Base-by-base conservation (phyloP, 768 basidiomycete genomes). In the Boletus rufocinnamomeus region DNA sequence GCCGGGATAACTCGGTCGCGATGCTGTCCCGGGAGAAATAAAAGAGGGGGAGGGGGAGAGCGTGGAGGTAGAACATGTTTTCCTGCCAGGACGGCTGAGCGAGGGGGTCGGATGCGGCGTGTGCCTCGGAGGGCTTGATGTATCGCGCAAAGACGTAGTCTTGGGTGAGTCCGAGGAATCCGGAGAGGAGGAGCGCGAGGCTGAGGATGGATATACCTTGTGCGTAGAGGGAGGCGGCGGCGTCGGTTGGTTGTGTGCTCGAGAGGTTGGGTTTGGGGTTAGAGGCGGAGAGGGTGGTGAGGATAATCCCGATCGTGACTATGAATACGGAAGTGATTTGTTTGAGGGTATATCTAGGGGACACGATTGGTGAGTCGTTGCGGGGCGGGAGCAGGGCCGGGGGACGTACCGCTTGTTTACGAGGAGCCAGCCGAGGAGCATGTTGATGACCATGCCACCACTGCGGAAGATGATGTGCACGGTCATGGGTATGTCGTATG, bases 401-500 rank as follows among this genome's bases (percentile, higher is more conserved):
- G 19, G 19, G 16, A 72, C 84, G 54, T 59, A 89, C 84, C 80
- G 81, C 71, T 87, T 90, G 3, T 82, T 79, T 2, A 76, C 81
- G 19, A 93, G 59, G 3, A 88, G 54, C 80, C 84, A 88, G 2
- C 93, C 93, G 50, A 95, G 79, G 16, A 89, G 30, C 85, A 98
- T 88, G 65, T 87, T 93, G 30, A 95, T 79, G 34, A 93, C 83
- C 54, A 96, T 76, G 0, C 94, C 95, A 0, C 91, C 94, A 63
- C 91, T 93, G 43, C 95, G 82, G 69, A 96, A 96, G 59, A 98
- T 89, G 71, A 98, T 96, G 74, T 98, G 95, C 2, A 98, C 88
- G 0, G 91, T 76, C 85, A 97, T 93, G 23, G 95, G 94, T 58
- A 97, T 88, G 41, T 81, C 74, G 69, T 88, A 94, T 7, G 82